Evolutionary conservation across 106 monocot species (phyloP).

Genomic region (Dendrobium catenatum): DNA sequence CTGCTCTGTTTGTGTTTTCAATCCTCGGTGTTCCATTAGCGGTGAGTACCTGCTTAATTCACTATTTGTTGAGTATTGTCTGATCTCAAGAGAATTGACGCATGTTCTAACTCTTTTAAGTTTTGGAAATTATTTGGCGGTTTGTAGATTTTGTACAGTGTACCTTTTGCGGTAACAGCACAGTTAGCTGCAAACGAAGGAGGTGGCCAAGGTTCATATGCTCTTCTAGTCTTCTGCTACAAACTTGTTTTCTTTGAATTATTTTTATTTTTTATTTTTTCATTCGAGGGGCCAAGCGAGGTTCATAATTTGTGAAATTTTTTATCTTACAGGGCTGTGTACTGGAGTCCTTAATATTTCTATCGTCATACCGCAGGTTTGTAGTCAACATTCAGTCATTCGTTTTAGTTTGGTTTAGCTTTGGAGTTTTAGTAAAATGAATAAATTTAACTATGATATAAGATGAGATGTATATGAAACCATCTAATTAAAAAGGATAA

Average conservation of each 20-base stretch:
- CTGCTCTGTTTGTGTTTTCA: slow-evolving; percentile 49
- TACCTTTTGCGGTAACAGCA: slow-evolving; percentile 79
- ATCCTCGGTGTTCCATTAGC: slow-evolving; percentile 74
- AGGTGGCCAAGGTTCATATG: slow-evolving; percentile 74
- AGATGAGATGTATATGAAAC: too few relatives aligned
- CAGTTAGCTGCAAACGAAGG: slow-evolving; percentile 57
- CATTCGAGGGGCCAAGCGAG: background rate
- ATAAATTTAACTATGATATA: too few relatives aligned
- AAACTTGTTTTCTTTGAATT: background rate
- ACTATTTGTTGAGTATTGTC: background rate
- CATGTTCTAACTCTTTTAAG: background rate
- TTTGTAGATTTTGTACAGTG: slow-evolving; percentile 73
- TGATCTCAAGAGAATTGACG: background rate
- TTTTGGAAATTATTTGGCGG: background rate
- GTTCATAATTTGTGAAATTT: background rate
- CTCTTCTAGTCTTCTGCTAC: too few relatives aligned
- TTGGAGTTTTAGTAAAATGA: too few relatives aligned
- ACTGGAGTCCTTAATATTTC: slow-evolving; percentile 88
- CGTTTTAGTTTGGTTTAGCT: background rate
- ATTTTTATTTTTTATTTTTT: background rate
- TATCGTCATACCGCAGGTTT: slow-evolving; percentile 89
- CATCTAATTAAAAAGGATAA: too few relatives aligned
- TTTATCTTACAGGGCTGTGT: slow-evolving; percentile 56
- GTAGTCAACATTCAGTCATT: background rate
- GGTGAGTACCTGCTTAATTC: slow-evolving; percentile 31